These are phyloP conservation scores for Fusarium sp. DNA, from an alignment of 2,329 filamentous ascomycete genomes.

Conservation along the genomic window DNA sequence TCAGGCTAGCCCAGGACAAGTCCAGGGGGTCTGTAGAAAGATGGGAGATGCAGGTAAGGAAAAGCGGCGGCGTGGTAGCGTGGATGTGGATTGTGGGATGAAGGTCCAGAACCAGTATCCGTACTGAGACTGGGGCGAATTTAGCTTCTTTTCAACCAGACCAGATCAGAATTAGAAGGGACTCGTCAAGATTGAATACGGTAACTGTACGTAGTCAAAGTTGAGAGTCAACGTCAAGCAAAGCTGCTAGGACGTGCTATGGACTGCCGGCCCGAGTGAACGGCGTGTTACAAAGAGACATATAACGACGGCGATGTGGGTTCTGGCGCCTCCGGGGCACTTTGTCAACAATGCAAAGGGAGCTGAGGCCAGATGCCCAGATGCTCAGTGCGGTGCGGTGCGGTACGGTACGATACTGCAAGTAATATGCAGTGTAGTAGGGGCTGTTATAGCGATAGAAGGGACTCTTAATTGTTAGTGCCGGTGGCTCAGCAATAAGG, in stretches of 20 bases:
- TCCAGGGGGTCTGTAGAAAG: not conserved
- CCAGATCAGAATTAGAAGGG: constrained; percentile 3
- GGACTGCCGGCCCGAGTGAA: constrained; percentile 31
- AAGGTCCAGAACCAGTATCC: constrained; percentile 43
- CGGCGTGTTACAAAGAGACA: constrained; percentile 23
- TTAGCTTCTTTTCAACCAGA: not conserved
- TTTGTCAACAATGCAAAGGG: not conserved
- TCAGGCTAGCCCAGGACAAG: constrained; percentile 3
- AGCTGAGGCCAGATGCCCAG: constrained; percentile 1
- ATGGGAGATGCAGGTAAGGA: constrained; percentile 42
- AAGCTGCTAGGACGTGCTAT: constrained; percentile 21
- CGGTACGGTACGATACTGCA: not conserved
- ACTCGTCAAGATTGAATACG: constrained; percentile 7
- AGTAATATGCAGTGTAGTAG: constrained; percentile 1
- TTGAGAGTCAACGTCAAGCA: not conserved
- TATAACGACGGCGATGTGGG: constrained; percentile 26
- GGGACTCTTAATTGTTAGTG: constrained; percentile 26
- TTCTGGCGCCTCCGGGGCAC: constrained; percentile 16
- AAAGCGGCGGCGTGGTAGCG: constrained; percentile 41
- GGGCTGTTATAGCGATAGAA: constrained; percentile 1
- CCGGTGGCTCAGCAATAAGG: not conserved
- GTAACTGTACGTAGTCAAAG: constrained; percentile 11
- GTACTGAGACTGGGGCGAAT: constrained; percentile 18
- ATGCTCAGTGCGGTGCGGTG: not conserved
- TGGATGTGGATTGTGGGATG: constrained; percentile 32